These are phyloP conservation scores for Herpetomonas samuelpessoai DNA, from an alignment of 208 protist species.

Conservation along the genomic window DNA sequence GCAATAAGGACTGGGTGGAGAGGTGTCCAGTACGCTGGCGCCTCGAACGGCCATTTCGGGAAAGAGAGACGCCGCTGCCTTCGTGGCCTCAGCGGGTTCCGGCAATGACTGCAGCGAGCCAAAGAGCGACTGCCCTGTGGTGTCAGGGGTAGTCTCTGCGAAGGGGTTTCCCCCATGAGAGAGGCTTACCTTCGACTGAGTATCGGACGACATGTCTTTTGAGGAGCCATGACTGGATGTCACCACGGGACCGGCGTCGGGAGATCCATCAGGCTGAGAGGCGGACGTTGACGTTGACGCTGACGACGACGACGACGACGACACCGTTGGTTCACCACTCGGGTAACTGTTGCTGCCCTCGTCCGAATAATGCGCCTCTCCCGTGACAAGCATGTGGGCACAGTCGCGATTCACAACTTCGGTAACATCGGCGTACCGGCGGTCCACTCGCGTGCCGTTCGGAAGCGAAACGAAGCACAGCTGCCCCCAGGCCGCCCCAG, in stretches of 20 bases:
- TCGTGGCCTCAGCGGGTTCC: not conserved
- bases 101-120: not conserved
- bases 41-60: no score
- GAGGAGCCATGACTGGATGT: no score
- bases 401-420: not conserved
- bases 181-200: no score
- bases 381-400: not conserved
- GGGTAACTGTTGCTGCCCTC: not conserved
- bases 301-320: not conserved
- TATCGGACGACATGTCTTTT: not conserved
- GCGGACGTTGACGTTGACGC: no score
- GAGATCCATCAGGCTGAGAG: no score
- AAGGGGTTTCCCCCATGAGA: no score
- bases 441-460: not conserved
- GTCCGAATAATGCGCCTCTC: not conserved
- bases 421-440: not conserved
- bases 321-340: not conserved
- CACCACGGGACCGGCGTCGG: not conserved
- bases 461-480: constrained; percentile 19
- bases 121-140: not conserved
- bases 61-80: no score
- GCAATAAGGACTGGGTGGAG: no score
- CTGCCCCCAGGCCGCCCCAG: constrained; percentile 8
- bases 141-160: not conserved
- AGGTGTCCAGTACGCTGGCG: no score